These are phyloP conservation scores for Podospora didyma DNA, from an alignment of 495 filamentous ascomycete genomes.

Conservation along the genomic window DNA sequence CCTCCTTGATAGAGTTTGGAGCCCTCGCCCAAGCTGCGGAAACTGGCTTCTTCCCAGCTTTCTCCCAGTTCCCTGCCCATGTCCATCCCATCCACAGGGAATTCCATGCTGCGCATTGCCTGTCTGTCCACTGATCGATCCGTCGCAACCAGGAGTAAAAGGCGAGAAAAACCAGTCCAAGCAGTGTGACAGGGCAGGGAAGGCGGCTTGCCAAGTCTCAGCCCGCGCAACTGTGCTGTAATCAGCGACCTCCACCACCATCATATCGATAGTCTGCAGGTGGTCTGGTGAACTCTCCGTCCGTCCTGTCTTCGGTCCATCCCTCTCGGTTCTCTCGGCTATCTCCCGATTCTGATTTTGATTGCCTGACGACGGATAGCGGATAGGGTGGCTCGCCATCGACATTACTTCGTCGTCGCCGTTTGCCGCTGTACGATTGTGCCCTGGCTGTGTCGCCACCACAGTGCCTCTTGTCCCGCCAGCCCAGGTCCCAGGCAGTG, in stretches of 20 bases:
- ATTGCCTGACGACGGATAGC: no score
- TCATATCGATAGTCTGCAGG: neutral
- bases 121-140: no score
- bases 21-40: no score
- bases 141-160: neutral
- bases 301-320: neutral
- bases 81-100: no score
- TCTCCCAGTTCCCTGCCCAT: no score
- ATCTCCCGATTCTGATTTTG: neutral
- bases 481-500: neutral
- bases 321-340: neutral
- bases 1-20: neutral
- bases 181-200: slow-evolving; percentile 13
- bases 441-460: neutral
- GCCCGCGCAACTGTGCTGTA: slow-evolving; percentile 16
- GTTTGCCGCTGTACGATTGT: neutral
- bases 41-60: no score
- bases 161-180: neutral
- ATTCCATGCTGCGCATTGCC: no score
- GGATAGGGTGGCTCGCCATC: no score
- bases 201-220: slow-evolving; percentile 8
- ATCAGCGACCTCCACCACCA: neutral
- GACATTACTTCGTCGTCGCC: no score
- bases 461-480: neutral
- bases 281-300: neutral